These are phyloP conservation scores for Amoeboaphelidium occidentale DNA, from an alignment of 371 early-diverging fungal species.

Conservation along the genomic window DNA sequence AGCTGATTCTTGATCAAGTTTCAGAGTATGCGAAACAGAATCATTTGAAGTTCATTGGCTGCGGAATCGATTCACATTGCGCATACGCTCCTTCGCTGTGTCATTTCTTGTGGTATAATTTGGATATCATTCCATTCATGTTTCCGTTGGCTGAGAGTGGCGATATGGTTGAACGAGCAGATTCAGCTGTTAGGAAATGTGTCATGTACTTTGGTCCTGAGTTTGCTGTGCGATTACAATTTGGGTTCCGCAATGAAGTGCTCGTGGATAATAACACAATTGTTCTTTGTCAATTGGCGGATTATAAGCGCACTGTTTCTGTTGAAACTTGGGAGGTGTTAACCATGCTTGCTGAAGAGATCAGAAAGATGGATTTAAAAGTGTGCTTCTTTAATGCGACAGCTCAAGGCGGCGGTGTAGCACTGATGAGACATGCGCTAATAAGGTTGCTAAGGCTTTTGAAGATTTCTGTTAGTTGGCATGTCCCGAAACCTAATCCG, in stretches of 20 bases:
- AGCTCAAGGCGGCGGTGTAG: slow-evolving; percentile 71
- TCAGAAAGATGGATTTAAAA: slow-evolving; percentile 22
- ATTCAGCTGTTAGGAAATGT: slow-evolving; percentile 38
- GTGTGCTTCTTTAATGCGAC: slow-evolving; percentile 61
- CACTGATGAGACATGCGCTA: slow-evolving; percentile 65
- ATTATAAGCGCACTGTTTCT: slow-evolving; percentile 14
- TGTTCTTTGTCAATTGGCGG: neutral
- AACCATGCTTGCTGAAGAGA: slow-evolving; percentile 18
- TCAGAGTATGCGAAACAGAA: too few species aligned
- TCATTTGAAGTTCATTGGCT: too few species aligned
- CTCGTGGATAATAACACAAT: slow-evolving; percentile 31
- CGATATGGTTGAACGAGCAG: slow-evolving; percentile 38
- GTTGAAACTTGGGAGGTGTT: slow-evolving; percentile 31
- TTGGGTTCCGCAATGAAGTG: neutral
- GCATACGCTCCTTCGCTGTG: too few species aligned
- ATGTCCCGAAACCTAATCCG: slow-evolving; percentile 30
- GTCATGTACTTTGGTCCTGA: neutral
- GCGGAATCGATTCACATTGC: too few species aligned
- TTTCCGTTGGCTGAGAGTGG: slow-evolving; percentile 21
- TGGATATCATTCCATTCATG: slow-evolving; percentile 43
- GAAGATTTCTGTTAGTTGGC: slow-evolving; percentile 35
- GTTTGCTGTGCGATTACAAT: neutral
- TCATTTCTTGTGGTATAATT: slow-evolving; percentile 33
- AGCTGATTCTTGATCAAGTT: too few species aligned
- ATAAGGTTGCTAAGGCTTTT: slow-evolving; percentile 36